Evolutionary conservation across 148 eudicot genomes (phyloP).

Genomic region (Polygonum aviculare): DNA sequence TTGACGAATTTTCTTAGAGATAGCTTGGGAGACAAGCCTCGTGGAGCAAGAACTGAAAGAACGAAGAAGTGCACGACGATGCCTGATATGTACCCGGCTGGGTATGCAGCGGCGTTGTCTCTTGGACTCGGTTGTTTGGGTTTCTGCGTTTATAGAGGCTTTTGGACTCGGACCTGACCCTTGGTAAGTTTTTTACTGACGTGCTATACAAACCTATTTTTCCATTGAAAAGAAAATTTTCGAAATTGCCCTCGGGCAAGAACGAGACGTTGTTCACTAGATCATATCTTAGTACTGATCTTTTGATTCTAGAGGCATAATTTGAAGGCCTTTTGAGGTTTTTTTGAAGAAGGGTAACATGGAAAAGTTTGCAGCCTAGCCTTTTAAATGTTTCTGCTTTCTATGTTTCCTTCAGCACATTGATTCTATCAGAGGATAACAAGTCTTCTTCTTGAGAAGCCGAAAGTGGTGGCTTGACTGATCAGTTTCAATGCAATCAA

Average conservation of each 20-base stretch:
- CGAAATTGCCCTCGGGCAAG: constrained; percentile 16
- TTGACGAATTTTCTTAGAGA: constrained; percentile 56
- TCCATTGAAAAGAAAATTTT: neutral
- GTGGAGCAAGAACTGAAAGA: constrained; percentile 23
- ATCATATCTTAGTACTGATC: constrained; percentile 12
- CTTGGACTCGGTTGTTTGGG: constrained; percentile 64
- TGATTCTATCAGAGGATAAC: neutral
- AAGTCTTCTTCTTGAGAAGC: constrained; percentile 1
- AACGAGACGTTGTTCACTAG: neutral
- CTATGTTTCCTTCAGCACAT: constrained; percentile 2
- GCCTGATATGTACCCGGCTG: constrained; percentile 23
- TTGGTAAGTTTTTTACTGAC: neutral
- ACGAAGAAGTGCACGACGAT: constrained; percentile 19
- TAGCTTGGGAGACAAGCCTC: constrained; percentile 31
- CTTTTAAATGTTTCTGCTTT: neutral
- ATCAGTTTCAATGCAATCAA: neutral
- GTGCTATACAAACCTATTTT: constrained; percentile 7
- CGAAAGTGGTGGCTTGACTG: neutral
- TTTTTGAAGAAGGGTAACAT: neutral
- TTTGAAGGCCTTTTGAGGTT: constrained; percentile 4
- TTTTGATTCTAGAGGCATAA: constrained; percentile 18
- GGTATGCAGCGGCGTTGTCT: constrained; percentile 30
- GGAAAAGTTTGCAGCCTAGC: neutral
- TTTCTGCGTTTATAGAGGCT: constrained; percentile 51
- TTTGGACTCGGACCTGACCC: constrained; percentile 37